Base-by-base conservation (phyloP, 2,329 filamentous ascomycete genomes). In the Monosporascus sp. region DNA sequence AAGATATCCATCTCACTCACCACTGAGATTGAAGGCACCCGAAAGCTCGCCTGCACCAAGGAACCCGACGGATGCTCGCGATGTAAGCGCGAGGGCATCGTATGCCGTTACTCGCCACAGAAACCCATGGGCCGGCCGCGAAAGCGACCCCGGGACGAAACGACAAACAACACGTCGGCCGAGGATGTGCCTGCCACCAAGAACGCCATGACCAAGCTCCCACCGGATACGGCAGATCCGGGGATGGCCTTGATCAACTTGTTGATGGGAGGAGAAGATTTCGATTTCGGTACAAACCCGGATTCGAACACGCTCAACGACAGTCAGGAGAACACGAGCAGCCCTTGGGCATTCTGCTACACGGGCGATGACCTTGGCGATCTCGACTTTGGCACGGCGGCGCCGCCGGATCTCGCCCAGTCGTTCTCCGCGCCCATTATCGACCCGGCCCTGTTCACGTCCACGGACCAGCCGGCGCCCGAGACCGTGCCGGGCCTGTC, bases 101-200 rank as follows among this genome's bases (percentile, higher is more conserved):
- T 55, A 42, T 87, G 84, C 61, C 73, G 81, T 57, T 87, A 86
- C 68, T 86, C 83, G 7, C 72, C 76, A 14, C 84, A 86, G 64
- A 86, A 86, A 67, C 81, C 73, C 41, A 86, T 86, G 83, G 84
- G 84, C 4, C 74, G 84, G 42, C 84, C 84, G 22, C 73, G 82
- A 51, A 86, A 86, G 68, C 73, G 80, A 53, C 75, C 70, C 38
- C 66, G 68, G 50, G 65, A 68, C 9, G 62, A 63, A 44, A 31
- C 57, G 37, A 55, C 38, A 42, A 34, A 34, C 27, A 38, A 49
- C 2, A 14, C 49, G 20, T 15, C 47, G 20, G 39, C 44, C 39
- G 41, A 14, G 38, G 49, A 51, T 14, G 48, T 48, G 41, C 52
- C 58, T 7, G 51, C 58, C 8, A 52, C 42, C 9, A 67, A 68